phyloP scores from a whole-genome alignment of 306 rosid genomes.

The Quercus dentata region DNA sequence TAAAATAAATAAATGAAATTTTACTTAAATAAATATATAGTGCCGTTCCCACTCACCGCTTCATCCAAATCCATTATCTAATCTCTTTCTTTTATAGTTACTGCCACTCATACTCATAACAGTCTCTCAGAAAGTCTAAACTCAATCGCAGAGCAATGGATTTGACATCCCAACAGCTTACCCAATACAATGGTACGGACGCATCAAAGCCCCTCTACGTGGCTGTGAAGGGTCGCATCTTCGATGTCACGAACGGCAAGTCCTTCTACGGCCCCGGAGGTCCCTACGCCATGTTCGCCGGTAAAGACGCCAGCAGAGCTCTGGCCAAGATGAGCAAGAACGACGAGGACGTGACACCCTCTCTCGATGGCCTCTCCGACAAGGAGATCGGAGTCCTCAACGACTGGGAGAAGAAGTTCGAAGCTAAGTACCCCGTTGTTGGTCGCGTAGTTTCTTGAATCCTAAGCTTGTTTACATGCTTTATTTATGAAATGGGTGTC shows the following conservation, averaged over 20 bases:
- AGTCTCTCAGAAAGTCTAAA: not conserved
- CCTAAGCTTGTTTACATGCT: not conserved
- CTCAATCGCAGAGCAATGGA: slow-evolving; percentile 47
- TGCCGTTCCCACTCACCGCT: too few relatives aligned
- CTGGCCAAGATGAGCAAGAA: slow-evolving; percentile 94
- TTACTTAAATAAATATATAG: too few relatives aligned
- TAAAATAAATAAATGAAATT: too few relatives aligned
- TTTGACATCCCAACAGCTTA: slow-evolving; percentile 50
- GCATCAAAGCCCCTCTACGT: slow-evolving; percentile 82
- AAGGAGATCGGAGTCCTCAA: slow-evolving; percentile 92
- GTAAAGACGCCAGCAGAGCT: slow-evolving; percentile 94
- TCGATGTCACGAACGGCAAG: slow-evolving; percentile 77
- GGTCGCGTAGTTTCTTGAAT: slow-evolving; percentile 52
- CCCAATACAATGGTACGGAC: slow-evolving; percentile 68
- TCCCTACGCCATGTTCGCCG: slow-evolving; percentile 89
- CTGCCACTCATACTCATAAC: not conserved
- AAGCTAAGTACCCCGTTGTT: slow-evolving; percentile 86
- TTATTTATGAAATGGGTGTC: not conserved
- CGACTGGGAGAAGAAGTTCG: slow-evolving; percentile 95
- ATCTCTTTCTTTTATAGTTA: not conserved
- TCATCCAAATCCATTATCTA: not conserved
- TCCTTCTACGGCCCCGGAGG: slow-evolving; percentile 96
- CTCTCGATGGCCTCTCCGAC: slow-evolving; percentile 82
- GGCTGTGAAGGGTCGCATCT: slow-evolving; percentile 73
- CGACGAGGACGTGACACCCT: slow-evolving; percentile 61